Conservation (phyloP, 73 alveolate genomes). For the Paramecium caudatum region DNA sequence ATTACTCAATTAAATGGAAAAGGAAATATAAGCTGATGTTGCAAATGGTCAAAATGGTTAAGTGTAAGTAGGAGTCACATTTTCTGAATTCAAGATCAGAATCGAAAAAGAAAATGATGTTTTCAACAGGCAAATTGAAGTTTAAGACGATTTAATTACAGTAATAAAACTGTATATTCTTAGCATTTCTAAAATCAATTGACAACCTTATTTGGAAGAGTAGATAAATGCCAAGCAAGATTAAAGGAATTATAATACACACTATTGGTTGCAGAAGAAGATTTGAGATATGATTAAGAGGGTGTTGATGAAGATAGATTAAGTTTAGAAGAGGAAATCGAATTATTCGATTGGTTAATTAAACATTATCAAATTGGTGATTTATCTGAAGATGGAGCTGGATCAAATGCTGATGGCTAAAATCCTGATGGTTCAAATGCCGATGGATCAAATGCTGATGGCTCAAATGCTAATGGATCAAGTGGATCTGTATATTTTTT, state of each 20-base stretch:
- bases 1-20: constrained; percentile 1
- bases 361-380: neutral
- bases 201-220: neutral
- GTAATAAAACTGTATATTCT: neutral
- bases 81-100: constrained; percentile 31
- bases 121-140: constrained; percentile 5
- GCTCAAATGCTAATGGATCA: neutral
- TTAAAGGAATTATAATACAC: neutral
- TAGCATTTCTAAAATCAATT: constrained; percentile 40
- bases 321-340: constrained; percentile 52
- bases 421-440: constrained; percentile 28
- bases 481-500: neutral
- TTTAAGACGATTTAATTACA: neutral
- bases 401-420: neutral
- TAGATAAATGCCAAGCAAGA: constrained; percentile 50
- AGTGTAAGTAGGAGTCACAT: constrained; percentile 55
- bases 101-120: constrained; percentile 35
- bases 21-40: constrained; percentile 36
- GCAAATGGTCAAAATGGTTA: constrained; percentile 56
- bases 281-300: neutral
- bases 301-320: neutral
- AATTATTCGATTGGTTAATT: constrained; percentile 12
- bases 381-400: neutral
- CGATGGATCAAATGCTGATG: constrained; percentile 27
- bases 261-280: constrained; percentile 7